Percentiles rank a stretch among this genome's conserved stretches.
These are phyloP conservation scores for Quercus tomentella DNA, from an alignment of 331 rosid species.

Conservation along the genomic window DNA sequence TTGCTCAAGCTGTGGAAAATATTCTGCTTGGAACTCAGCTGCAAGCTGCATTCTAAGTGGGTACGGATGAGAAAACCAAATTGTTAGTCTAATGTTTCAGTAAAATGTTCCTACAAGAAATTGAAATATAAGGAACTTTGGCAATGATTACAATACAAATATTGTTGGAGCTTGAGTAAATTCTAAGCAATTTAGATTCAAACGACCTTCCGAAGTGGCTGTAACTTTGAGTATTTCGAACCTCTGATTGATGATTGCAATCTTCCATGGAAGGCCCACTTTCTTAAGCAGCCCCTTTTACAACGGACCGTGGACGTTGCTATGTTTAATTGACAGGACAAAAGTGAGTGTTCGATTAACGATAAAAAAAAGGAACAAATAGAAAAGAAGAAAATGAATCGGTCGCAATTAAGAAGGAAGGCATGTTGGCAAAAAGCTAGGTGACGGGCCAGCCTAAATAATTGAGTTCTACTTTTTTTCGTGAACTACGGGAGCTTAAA, in stretches of 20 bases:
- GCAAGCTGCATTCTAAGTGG: neutral
- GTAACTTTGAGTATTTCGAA: neutral
- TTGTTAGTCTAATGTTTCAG: neutral
- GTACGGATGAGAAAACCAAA: neutral
- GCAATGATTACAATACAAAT: neutral
- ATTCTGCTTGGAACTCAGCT: neutral
- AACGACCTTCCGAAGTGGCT: neutral
- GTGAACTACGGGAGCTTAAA: no score
- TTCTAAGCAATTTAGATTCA: neutral
- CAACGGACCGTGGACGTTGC: neutral
- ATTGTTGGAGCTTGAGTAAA: neutral
- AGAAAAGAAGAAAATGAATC: neutral
- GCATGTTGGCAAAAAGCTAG: neutral
- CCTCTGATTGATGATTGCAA: neutral
- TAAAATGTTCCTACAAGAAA: neutral
- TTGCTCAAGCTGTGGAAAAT: neutral
- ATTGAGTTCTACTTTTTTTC: neutral
- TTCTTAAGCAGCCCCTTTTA: neutral
- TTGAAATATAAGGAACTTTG: neutral
- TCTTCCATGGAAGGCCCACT: neutral
- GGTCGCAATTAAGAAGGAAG: neutral
- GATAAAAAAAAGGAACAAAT: neutral
- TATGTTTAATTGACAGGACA: neutral
- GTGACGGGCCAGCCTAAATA: neutral
- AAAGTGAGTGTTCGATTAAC: neutral